These are phyloP conservation scores for Ascocoryne sarcoides DNA, from an alignment of 2,329 filamentous ascomycete species.

Conservation along the genomic window DNA sequence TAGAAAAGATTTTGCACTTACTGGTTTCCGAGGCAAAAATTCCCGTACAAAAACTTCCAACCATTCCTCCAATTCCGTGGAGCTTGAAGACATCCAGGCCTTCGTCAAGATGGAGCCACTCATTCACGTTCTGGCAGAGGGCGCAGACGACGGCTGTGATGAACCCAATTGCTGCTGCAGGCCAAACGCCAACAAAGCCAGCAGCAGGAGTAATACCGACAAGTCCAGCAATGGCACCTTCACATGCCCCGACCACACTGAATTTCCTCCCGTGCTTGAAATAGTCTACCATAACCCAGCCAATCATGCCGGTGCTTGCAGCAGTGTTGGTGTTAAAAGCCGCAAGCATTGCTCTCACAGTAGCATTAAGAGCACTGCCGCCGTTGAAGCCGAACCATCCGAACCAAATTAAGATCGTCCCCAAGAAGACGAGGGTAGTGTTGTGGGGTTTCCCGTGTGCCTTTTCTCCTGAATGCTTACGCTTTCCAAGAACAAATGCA, in stretches of 20 bases:
- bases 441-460: conserved; percentile 51
- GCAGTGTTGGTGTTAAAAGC: conserved; percentile 52
- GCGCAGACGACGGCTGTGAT: conserved; percentile 41
- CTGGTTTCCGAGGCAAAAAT: conserved; percentile 40
- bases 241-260: conserved; percentile 42
- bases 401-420: conserved; percentile 58
- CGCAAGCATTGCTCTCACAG: conserved; percentile 43
- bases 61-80: conserved; percentile 49
- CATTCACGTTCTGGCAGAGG: conserved; percentile 39
- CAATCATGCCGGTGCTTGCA: conserved; percentile 43
- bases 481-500: conserved; percentile 53
- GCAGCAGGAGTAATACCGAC: conserved; percentile 52
- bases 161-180: conserved; percentile 42
- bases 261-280: conserved; percentile 38
- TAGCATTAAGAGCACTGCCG: conserved; percentile 41
- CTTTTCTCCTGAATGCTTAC: conserved; percentile 39
- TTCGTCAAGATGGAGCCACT: conserved; percentile 46
- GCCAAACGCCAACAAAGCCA: conserved; percentile 45
- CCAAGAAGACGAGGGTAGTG: conserved; percentile 53
- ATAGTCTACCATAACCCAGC: conserved; percentile 46
- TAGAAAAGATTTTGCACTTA: conserved; percentile 8
- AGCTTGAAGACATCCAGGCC: conserved; percentile 52
- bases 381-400: conserved; percentile 49
- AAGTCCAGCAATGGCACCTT: conserved; percentile 46
- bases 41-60: conserved; percentile 48